Evolutionary conservation across 169 alveolate species (phyloP).

Genomic region (Eimeria maxima): DNA sequence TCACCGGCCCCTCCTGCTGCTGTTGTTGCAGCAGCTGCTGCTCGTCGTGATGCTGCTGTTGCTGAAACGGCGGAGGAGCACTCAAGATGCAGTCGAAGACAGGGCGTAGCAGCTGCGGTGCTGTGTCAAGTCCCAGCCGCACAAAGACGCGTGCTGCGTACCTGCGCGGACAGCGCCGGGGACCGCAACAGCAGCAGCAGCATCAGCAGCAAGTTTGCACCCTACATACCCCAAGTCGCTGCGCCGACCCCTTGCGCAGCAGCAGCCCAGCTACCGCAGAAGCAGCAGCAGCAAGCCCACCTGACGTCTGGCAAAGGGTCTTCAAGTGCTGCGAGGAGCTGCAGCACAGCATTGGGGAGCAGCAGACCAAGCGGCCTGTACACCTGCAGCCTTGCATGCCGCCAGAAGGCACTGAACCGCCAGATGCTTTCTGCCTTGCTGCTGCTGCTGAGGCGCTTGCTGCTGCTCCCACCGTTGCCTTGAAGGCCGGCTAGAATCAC

Average conservation of each 20-base stretch:
- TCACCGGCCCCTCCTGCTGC: too few relatives aligned
- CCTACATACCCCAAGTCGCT: background rate
- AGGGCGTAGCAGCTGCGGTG: slow-evolving; percentile 63
- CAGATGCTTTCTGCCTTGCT: slow-evolving; percentile 53
- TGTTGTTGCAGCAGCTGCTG: too few relatives aligned
- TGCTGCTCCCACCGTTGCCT: background rate
- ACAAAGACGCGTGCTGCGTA: slow-evolving; percentile 74
- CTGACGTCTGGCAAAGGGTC: slow-evolving; percentile 28
- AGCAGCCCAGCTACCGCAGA: slow-evolving; percentile 13
- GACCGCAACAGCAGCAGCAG: slow-evolving; percentile 19
- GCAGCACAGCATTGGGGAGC: slow-evolving; percentile 56
- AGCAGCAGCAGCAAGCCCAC: slow-evolving; percentile 45
- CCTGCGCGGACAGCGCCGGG: background rate
- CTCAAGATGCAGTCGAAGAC: slow-evolving; percentile 39
- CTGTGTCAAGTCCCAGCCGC: slow-evolving; percentile 2
- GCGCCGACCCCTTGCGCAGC: background rate
- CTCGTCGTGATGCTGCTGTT: too few relatives aligned
- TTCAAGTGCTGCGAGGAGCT: slow-evolving; percentile 1
- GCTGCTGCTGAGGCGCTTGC: slow-evolving; percentile 6
- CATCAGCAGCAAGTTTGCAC: background rate
- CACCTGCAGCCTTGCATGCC: slow-evolving; percentile 43
- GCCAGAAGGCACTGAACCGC: slow-evolving; percentile 64
- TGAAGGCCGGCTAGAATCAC: slow-evolving; percentile 30
- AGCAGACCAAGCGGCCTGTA: slow-evolving; percentile 29
- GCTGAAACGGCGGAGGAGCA: slow-evolving; percentile 30